phyloP scores from a whole-genome alignment of 2,329 filamentous ascomycete genomes.

The Neofusicoccum laricinum region DNA sequence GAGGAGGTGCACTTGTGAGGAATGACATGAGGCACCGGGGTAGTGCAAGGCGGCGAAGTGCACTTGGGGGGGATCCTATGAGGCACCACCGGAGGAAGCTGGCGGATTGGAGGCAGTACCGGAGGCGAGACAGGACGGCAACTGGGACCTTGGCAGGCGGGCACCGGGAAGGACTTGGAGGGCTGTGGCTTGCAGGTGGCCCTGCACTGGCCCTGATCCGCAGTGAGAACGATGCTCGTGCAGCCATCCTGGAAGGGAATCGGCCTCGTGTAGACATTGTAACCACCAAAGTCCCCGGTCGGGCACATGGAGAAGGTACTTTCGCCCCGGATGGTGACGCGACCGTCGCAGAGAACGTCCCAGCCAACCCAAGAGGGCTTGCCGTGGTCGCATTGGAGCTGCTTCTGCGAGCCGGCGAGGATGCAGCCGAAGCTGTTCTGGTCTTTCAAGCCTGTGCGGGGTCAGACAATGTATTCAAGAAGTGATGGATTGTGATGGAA shows the following conservation, averaged over 20 bases:
- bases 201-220: neutral
- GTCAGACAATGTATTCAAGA: neutral
- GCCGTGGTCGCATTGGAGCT: slow-evolving; percentile 9
- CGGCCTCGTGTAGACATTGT: neutral
- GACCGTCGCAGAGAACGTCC: neutral
- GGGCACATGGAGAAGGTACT: neutral
- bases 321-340: neutral
- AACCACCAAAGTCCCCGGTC: slow-evolving; percentile 3
- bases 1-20: too few relatives aligned
- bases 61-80: too few relatives aligned
- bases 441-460: slow-evolving; percentile 1
- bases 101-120: too few relatives aligned
- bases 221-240: neutral
- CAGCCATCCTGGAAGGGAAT: neutral
- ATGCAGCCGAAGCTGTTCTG: slow-evolving; percentile 6
- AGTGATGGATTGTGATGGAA: too few relatives aligned
- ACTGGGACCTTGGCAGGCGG: too few relatives aligned
- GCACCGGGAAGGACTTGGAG: neutral
- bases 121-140: too few relatives aligned
- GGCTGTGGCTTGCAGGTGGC: neutral
- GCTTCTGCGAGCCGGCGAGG: neutral
- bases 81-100: too few relatives aligned
- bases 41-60: too few relatives aligned
- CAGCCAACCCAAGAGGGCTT: neutral
- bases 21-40: too few relatives aligned